Conservation (phyloP, 768 basidiomycete genomes). For the Tricholoma bakamatsutake region DNA sequence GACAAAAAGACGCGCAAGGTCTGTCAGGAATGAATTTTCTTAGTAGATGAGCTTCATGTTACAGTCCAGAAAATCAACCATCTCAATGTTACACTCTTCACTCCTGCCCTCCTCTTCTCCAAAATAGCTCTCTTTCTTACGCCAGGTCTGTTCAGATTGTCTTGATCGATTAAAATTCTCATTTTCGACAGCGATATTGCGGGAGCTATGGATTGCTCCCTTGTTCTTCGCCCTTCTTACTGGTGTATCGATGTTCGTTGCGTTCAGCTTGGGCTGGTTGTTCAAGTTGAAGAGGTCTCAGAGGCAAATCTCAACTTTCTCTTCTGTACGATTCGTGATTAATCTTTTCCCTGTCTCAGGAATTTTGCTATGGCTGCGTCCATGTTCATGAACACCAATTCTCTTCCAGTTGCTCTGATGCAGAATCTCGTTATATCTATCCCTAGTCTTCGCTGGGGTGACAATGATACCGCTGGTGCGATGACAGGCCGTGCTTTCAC, state of each 20-base stretch:
- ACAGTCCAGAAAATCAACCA: slow-evolving; percentile 62
- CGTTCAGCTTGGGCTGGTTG: slow-evolving; percentile 54
- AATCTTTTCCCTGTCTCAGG: slow-evolving; percentile 27
- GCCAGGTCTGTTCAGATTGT: slow-evolving; percentile 45
- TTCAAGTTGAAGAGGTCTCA: slow-evolving; percentile 73
- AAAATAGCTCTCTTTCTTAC: slow-evolving; percentile 93
- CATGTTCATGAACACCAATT: slow-evolving; percentile 95
- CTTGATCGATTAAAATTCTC: not conserved
- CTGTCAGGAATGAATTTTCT: slow-evolving; percentile 11
- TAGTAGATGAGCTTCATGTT: not conserved
- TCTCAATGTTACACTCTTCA: slow-evolving; percentile 86
- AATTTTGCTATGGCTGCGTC: slow-evolving; percentile 76
- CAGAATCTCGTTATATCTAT: slow-evolving; percentile 84
- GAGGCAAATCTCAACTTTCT: slow-evolving; percentile 38
- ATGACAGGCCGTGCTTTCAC: slow-evolving; percentile 91
- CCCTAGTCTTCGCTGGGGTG: slow-evolving; percentile 74
- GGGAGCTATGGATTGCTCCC: slow-evolving; percentile 81
- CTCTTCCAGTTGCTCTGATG: slow-evolving; percentile 92
- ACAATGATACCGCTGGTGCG: slow-evolving; percentile 73
- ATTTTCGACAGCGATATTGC: slow-evolving; percentile 53
- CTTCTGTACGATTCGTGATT: not conserved
- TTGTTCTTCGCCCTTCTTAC: slow-evolving; percentile 82
- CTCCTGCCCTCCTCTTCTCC: slow-evolving; percentile 82
- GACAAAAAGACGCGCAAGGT: slow-evolving; percentile 91
- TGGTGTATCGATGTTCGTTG: slow-evolving; percentile 59